Base-by-base conservation (phyloP, 352 stramenopile species). In the Plasmopara viticola region DNA sequence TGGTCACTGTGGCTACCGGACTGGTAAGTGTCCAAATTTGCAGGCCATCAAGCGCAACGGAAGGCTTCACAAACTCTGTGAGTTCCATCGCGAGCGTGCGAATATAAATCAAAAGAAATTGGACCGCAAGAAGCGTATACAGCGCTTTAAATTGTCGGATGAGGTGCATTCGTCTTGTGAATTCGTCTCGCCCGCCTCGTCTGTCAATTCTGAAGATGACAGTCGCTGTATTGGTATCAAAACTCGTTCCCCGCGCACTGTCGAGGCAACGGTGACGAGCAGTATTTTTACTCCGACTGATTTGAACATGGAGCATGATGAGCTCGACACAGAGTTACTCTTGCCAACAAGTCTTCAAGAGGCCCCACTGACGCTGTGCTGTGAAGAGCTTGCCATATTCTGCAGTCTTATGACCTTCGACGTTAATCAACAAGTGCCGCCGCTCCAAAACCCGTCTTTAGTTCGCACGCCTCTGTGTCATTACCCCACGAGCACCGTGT, bases 81-180 rank as follows among this genome's bases (percentile, higher is more conserved):
- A 91, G 53, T 88, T 87, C 62, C 81, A 91, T 53, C 78, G 81
- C 60, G 78, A 87, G 56, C 85, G 86, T 52, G 78, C 78, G 53
- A 91, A 91, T 65, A 64, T 84, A 49, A 91, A 89, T 65, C 81
- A 91, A 56, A 89, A 89, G 66, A 91, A 91, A 56, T 66, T 91
- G 47, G 81, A 91, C 60, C 78, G 78, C 55, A 91, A 91, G 74
- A 91, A 91, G 70, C 78, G 80, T 7, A 42, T 87, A 50, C 62
- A 82, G 54, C 78, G 77, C 18, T 63, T 62, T 25, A 60, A 58
- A 31, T 14, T 39, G 30, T 20, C 41, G 15, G 14, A 45, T 4
- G 20, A 38, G 38, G 41, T 48, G 28, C 60, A 50, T 34, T 70
- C 72, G 25, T 63, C 74, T 13, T 86, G 70, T 57, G 66, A 63